These are phyloP conservation scores for Typha latifolia DNA, from an alignment of 176 grass and related monocot genomes.

Conservation along the genomic window DNA sequence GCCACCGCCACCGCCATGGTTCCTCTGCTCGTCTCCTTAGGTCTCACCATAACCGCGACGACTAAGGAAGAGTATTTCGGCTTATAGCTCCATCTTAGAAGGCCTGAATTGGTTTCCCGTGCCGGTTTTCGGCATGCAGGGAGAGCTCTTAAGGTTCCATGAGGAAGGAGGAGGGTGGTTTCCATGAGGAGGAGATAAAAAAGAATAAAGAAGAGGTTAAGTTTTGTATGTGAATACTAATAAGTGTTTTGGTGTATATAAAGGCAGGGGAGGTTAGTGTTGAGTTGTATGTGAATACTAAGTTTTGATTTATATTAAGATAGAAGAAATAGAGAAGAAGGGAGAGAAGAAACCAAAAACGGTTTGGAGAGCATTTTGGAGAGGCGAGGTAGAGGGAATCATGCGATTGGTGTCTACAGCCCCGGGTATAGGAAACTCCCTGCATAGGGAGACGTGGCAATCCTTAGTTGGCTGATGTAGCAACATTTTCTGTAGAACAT, in stretches of 20 bases:
- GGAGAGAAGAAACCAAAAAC: no score
- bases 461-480: no score
- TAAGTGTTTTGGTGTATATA: neutral
- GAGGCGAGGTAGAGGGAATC: conserved; percentile 32
- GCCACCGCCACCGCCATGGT: neutral
- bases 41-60: conserved; percentile 25
- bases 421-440: no score
- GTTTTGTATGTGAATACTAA: neutral
- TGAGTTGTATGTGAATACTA: neutral
- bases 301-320: neutral
- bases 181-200: conserved; percentile 20
- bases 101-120: neutral
- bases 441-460: no score
- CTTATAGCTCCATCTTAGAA: neutral
- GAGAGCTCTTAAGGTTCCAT: conserved; percentile 11
- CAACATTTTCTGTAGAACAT: no score
- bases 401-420: neutral
- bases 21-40: conserved; percentile 8
- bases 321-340: conserved; percentile 3
- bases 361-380: conserved; percentile 22
- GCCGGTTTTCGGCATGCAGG: neutral
- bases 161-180: conserved; percentile 21
- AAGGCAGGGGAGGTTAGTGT: neutral
- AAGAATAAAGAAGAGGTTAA: neutral
- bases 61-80: conserved; percentile 11